Conservation (phyloP, 140 eudicot species). For the Oenanthe javanica region DNA sequence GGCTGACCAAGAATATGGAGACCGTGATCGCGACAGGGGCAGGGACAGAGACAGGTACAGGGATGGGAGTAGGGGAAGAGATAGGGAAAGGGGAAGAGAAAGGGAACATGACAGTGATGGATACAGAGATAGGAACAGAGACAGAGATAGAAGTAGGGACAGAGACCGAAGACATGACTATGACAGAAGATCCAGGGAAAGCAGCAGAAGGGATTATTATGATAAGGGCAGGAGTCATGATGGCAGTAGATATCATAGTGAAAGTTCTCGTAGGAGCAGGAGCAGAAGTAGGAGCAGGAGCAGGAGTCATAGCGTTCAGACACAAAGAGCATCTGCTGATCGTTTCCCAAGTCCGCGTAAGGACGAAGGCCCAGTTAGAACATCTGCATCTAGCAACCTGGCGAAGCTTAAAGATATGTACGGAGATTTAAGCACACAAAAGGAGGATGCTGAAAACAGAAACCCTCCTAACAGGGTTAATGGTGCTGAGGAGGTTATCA, state of each 20-base stretch:
- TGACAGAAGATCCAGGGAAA: conserved; percentile 61
- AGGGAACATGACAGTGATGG: conserved; percentile 26
- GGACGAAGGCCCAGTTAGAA: conserved; percentile 44
- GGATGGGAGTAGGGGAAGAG: conserved; percentile 23
- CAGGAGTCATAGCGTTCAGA: conserved; percentile 38
- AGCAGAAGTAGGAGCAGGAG: conserved; percentile 72
- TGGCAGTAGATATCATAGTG: conserved; percentile 27
- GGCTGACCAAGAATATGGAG: conserved; percentile 49
- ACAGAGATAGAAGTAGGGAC: background rate
- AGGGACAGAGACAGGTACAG: conserved; percentile 31
- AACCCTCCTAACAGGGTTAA: conserved; percentile 36
- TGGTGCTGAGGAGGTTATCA: conserved; percentile 75
- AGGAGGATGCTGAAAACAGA: conserved; percentile 42
- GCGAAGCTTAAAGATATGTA: conserved; percentile 91
- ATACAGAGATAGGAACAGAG: conserved; percentile 29
- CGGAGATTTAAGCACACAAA: conserved; percentile 59
- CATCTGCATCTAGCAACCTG: conserved; percentile 61
- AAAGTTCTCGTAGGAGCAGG: conserved; percentile 59
- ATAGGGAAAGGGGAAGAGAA: conserved; percentile 28
- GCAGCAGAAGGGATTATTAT: conserved; percentile 39
- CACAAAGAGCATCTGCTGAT: conserved; percentile 23
- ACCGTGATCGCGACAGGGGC: conserved; percentile 36
- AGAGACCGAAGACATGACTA: conserved; percentile 1
- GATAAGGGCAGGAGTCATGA: conserved; percentile 19
- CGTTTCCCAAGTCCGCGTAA: conserved; percentile 35